These are phyloP conservation scores for Aspergillus mulundensis DNA, from an alignment of 495 filamentous ascomycete species.

Conservation along the genomic window DNA sequence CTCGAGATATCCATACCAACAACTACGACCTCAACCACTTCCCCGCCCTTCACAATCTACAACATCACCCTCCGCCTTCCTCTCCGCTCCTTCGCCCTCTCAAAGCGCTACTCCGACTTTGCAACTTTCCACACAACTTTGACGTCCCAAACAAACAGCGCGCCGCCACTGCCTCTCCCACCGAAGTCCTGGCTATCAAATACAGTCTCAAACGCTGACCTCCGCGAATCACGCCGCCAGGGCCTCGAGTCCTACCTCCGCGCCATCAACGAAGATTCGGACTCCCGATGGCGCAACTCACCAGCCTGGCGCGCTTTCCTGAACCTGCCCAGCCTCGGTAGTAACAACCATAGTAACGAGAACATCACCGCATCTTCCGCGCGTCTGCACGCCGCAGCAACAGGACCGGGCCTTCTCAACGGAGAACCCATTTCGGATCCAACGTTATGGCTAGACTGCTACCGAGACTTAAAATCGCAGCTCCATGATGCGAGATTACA, in stretches of 20 bases:
- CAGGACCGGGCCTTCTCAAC: slow-evolving; percentile 40
- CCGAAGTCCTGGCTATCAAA: slow-evolving; percentile 81
- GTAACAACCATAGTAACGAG: slow-evolving; percentile 9
- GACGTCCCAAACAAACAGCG: slow-evolving; percentile 53
- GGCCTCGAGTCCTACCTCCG: slow-evolving; percentile 79
- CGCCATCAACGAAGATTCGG: slow-evolving; percentile 69
- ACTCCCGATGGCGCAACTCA: slow-evolving; percentile 81
- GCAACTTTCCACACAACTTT: slow-evolving; percentile 68
- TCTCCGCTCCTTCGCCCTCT: slow-evolving; percentile 78
- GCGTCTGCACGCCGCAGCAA: slow-evolving; percentile 39
- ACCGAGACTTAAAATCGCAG: slow-evolving; percentile 74
- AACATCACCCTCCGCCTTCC: slow-evolving; percentile 86
- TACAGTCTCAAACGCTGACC: slow-evolving; percentile 67
- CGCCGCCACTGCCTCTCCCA: slow-evolving; percentile 67
- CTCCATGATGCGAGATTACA: slow-evolving; percentile 78
- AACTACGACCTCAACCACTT: slow-evolving; percentile 56
- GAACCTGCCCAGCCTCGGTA: slow-evolving; percentile 58
- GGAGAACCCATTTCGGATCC: slow-evolving; percentile 63
- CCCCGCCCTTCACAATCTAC: slow-evolving; percentile 85
- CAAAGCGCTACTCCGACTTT: slow-evolving; percentile 96
- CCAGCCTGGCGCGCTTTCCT: slow-evolving; percentile 82
- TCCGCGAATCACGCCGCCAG: slow-evolving; percentile 74
- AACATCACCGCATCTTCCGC: slow-evolving; percentile 35
- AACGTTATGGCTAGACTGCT: slow-evolving; percentile 79
- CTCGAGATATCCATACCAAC: slow-evolving; percentile 79